Base-by-base conservation (phyloP, 163 green algal species). In the Chlamydomonas reinhardtii region DNA sequence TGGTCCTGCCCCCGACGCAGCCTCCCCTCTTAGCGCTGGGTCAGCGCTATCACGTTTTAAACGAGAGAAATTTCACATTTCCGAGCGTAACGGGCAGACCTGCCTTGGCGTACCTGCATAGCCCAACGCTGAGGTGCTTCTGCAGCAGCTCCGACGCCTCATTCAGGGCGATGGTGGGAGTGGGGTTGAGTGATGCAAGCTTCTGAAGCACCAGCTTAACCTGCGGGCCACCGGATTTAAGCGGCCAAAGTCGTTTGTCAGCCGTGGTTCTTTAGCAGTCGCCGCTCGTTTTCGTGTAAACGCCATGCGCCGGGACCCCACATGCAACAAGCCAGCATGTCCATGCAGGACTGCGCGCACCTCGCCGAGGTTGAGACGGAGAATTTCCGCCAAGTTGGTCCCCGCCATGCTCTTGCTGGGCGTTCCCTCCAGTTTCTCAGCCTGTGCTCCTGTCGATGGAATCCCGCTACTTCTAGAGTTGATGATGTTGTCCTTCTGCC, bases 161-260 rank as follows among this genome's bases (percentile, higher is more conserved):
- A 54, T 91, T 92, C 2, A 95, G 86, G 4, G 90, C 92, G 43
- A 95, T 93, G 14, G 88, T 91, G 39, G 92, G 91, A 6, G 92
- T 95, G 73, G 76, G 79, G 64, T 90, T 94, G 14, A 95, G 77
- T 1, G 83, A 88, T 19, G 91, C 92, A 74, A 95, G 89, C 82
- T 94, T 93, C 71, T 95, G 92, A 35, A 95, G 84, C 20, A 93
- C 85, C 22, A 92, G 69, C 86, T 95, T 95, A 17, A 94, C 88
- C 92, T 94, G 86, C 69, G 48, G 29, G 2, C n/a, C 4, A 31
- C n/a, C 73, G 9, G 9, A 14, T 56, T 56, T 56, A 9, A 56
- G 48, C 11, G 12, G 48, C 12, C 12, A 56, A 11, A 6, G 43
- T 16, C 11, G 43, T 54, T 16, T 54, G 48, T 56, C 11, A 17